Evolutionary conservation across 73 alveolate genomes (phyloP).

Genomic region (Paramecium primaurelia): DNA sequence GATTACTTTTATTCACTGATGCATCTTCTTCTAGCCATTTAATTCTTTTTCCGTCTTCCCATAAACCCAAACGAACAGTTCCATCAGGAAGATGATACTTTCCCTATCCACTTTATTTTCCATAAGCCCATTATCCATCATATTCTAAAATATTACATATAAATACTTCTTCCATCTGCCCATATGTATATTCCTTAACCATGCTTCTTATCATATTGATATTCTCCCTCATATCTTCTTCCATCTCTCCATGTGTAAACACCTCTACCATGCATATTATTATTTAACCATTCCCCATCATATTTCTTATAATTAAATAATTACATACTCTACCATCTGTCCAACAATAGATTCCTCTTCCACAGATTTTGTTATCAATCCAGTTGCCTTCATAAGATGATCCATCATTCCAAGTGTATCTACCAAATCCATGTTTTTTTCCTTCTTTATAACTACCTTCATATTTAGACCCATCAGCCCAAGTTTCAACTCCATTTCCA

Average conservation of each 20-base stretch:
- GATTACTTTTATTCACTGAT: neutral
- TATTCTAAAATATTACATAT: conserved; percentile 3
- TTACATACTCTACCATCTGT: conserved; percentile 81
- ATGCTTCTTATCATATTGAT: conserved; percentile 85
- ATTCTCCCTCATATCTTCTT: conserved; percentile 93
- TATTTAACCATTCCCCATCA: conserved; percentile 63
- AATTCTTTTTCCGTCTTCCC: conserved; percentile 72
- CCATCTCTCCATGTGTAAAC: conserved; percentile 96
- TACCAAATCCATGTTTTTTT: conserved; percentile 75
- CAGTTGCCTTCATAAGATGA: conserved; percentile 70
- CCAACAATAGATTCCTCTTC: conserved; percentile 85
- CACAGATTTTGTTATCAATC: conserved; percentile 82
- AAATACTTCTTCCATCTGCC: conserved; percentile 83
- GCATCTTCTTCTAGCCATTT: conserved; percentile 67
- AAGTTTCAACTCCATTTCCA: conserved; percentile 68
- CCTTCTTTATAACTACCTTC: conserved; percentile 74
- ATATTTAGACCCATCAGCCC: conserved; percentile 77
- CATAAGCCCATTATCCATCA: conserved; percentile 65
- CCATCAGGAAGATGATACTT: conserved; percentile 74
- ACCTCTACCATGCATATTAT: conserved; percentile 87
- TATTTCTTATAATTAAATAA: neutral
- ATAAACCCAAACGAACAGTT: conserved; percentile 52
- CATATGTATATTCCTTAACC: conserved; percentile 93
- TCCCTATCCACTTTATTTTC: conserved; percentile 83
- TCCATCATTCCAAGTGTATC: conserved; percentile 71